Percentiles rank a stretch among this genome's conserved stretches.
These are phyloP conservation scores for Fusarium sp. DNA, from an alignment of 2,329 filamentous ascomycete species.

Conservation along the genomic window DNA sequence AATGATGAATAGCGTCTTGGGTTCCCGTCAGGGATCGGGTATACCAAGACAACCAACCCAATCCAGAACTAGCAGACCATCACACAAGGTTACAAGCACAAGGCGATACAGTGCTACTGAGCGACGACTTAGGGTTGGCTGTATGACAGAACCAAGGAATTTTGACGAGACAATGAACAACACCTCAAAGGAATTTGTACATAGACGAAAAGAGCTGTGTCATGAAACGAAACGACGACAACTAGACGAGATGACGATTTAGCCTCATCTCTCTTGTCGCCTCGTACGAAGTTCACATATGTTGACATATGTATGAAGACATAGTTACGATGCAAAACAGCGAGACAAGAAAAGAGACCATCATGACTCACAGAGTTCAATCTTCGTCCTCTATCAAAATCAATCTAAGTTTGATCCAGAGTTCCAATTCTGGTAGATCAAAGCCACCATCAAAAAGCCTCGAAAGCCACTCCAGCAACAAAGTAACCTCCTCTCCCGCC, in stretches of 20 bases:
- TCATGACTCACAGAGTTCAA: not conserved
- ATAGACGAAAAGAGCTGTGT: constrained; percentile 2
- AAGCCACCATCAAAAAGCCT: constrained; percentile 18
- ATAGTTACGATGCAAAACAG: not conserved
- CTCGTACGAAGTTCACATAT: not conserved
- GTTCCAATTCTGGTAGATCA: constrained; percentile 21
- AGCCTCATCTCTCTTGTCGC: not conserved
- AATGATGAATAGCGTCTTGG: constrained; percentile 9
- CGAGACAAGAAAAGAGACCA: not conserved
- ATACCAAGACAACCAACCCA: constrained; percentile 4
- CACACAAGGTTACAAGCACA: constrained; percentile 3
- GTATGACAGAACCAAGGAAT: not conserved
- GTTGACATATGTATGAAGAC: not conserved
- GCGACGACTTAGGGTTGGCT: not conserved
- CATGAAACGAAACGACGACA: constrained; percentile 21
- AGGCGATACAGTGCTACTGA: not conserved
- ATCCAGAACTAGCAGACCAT: not conserved
- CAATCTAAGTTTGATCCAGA: not conserved
- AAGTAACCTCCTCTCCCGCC: not conserved
- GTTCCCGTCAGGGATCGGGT: constrained; percentile 5
- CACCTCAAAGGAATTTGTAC: not conserved
- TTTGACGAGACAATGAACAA: not conserved
- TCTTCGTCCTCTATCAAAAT: not conserved
- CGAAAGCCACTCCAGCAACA: constrained; percentile 13
- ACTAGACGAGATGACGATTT: constrained; percentile 14